Evolutionary conservation across 805 yeast species (phyloP), one percentile per base, ranked within the genome.

Genomic region (Komagataella pastoris): DNA sequence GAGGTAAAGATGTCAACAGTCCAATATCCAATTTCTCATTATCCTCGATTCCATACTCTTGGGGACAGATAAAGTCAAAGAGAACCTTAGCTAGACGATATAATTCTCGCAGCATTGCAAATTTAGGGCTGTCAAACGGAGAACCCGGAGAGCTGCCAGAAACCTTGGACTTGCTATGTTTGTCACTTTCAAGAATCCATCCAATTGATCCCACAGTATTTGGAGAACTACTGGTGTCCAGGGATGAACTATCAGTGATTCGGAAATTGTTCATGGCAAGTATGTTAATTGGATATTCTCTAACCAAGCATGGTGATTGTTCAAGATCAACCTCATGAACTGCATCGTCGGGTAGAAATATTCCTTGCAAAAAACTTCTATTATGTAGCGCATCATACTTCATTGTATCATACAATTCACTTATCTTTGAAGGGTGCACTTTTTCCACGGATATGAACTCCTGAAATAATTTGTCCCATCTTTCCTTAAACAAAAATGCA

Each of bases 61-160:
- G 98, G 7, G 99, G 99, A 67, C 98, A 93, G 49, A 93, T 89
- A 62, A 91, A 93, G 67, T 93, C 99, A 70, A 93, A 93, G 55
- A 93, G 69, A 6, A 93, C 96, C 65, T 93, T 95, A 0, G 97
- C 87, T 52, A 93, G 73, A 56, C 91, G 75, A 64, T 90, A 93
- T 50, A 93, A 75, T 64, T 93, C 99, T 57, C 98, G 75, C 53
- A 93, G 73, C 55, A 88, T 77, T 36, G 85, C 84, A 65, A 77
- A 90, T 51, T 84, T 82, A 1, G 88, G 81, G 55, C 85, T 85
- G 62, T 88, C 96, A 66, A 90, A 90, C 47, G 81, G 73, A 2
- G 78, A 71, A 23, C 58, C 61, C 10, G 63, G 51, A 3, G 65
- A 50, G 47, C 56, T 21, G 57, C 62, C 51, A 10, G 66, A 58